A percentile compares a stretch with the other conserved stretches of the same genome.
Conservation (phyloP, 2,329 filamentous ascomycete species). For the Neocucurbitaria cava region DNA sequence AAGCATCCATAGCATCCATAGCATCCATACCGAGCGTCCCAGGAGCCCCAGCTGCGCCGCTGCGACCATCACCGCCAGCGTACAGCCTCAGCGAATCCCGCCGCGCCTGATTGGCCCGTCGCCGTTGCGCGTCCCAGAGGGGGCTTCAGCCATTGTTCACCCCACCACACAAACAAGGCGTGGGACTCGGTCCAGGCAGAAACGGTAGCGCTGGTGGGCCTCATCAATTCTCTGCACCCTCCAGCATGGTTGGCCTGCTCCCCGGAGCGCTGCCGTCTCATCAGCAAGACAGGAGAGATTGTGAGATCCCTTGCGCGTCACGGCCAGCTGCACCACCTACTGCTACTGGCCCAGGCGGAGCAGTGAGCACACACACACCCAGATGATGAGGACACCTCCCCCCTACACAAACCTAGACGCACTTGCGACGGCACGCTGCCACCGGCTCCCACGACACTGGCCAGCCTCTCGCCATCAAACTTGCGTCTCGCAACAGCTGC, state of each 20-base stretch:
- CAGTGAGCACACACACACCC: constrained; percentile 6
- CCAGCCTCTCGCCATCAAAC: constrained; percentile 10
- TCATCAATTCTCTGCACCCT: constrained; percentile 25
- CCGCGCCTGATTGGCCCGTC: constrained; percentile 7
- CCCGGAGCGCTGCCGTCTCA: constrained; percentile 13
- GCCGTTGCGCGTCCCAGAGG: background rate
- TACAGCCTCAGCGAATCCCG: constrained; percentile 20
- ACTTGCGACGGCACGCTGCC: constrained; percentile 20
- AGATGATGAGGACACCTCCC: constrained; percentile 24
- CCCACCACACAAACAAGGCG: constrained; percentile 10
- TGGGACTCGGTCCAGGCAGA: constrained; percentile 26
- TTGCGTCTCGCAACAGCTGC: constrained; percentile 6
- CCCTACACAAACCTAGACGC: constrained; percentile 11
- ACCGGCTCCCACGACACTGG: constrained; percentile 17
- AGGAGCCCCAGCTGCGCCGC: constrained; percentile 15
- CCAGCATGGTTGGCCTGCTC: constrained; percentile 8
- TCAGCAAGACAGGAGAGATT: constrained; percentile 11
- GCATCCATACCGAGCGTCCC: background rate
- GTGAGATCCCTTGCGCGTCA: constrained; percentile 27
- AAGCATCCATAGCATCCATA: background rate
- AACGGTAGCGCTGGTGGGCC: constrained; percentile 31
- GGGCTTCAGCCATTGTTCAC: constrained; percentile 15
- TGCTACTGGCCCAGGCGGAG: constrained; percentile 32
- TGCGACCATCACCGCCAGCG: background rate
- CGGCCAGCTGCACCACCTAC: constrained; percentile 33